Conservation (phyloP, 441 rosid genomes). For the Populus hybrid region DNA sequence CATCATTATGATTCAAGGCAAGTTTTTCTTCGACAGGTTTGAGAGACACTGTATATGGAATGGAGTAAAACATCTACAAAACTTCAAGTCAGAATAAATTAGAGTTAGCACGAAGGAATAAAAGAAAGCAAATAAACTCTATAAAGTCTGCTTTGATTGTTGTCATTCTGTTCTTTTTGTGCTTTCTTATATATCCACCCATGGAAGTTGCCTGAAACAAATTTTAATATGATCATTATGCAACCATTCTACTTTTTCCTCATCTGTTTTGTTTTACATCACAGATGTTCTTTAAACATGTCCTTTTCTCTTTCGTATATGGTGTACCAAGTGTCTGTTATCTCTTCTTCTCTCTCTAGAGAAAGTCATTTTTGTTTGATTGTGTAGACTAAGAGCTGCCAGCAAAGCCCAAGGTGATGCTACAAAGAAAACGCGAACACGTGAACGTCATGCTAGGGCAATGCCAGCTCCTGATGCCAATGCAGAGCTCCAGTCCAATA, state of each 20-base stretch:
- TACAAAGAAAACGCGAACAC: constrained; percentile 58
- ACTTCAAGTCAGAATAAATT: not conserved
- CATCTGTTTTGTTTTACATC: not conserved
- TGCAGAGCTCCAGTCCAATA: constrained; percentile 84
- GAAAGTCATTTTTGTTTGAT: not conserved
- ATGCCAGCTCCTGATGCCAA: constrained; percentile 91
- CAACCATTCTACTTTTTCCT: not conserved
- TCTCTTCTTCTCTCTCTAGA: not conserved
- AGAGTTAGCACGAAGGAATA: not conserved
- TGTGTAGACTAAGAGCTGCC: constrained; percentile 68
- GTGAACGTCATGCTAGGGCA: constrained; percentile 65
- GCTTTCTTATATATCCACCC: not conserved
- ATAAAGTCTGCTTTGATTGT: not conserved
- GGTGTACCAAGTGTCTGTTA: not conserved
- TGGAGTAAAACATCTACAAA: not conserved
- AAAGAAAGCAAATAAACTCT: not conserved
- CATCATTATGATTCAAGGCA: not conserved
- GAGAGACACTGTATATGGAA: not conserved
- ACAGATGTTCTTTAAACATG: not conserved
- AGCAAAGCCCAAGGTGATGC: constrained; percentile 69
- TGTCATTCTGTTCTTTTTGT: not conserved
- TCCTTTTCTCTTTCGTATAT: not conserved
- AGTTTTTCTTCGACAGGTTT: not conserved
- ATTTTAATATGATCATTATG: not conserved
- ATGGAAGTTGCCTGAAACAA: not conserved